These are phyloP conservation scores for Lodderomyces orthopsilosis DNA, from an alignment of 1,139 yeast species.

Conservation along the genomic window DNA sequence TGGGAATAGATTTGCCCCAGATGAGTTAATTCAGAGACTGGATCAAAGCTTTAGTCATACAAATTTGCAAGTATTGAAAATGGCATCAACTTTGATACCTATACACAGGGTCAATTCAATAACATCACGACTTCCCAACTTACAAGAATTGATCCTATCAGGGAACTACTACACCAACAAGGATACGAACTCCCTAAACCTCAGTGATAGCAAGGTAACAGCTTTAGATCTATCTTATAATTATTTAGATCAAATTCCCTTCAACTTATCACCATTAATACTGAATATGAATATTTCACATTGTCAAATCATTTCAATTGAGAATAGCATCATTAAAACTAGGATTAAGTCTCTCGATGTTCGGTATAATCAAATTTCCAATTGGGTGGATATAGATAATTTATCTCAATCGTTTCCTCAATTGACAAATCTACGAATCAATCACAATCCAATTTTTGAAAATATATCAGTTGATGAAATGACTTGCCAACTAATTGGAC, in stretches of 20 bases:
- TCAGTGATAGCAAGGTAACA: constrained; percentile 15
- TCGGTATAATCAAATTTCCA: constrained; percentile 41
- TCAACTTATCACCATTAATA: constrained; percentile 3
- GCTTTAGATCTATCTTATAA: constrained; percentile 48
- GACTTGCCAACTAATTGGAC: constrained; percentile 46
- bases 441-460: constrained; percentile 52
- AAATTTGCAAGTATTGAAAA: constrained; percentile 18
- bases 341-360: constrained; percentile 36
- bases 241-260: constrained; percentile 31
- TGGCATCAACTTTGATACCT: constrained; percentile 32
- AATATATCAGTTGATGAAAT: constrained; percentile 31
- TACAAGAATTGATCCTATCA: constrained; percentile 45
- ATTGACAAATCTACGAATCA: constrained; percentile 45
- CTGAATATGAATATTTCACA: constrained; percentile 22
- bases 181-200: constrained; percentile 14
- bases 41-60: constrained; percentile 28
- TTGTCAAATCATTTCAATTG: constrained; percentile 18
- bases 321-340: neutral
- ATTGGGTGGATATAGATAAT: constrained; percentile 51
- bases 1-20: constrained; percentile 53
- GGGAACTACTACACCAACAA: constrained; percentile 39
- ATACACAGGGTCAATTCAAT: constrained; percentile 21
- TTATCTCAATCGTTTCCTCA: constrained; percentile 31
- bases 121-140: constrained; percentile 38
- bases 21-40: constrained; percentile 7